Percentiles rank a stretch among this genome's conserved stretches.
phyloP scores from a whole-genome alignment of 2,329 filamentous ascomycete species.

The Leptodontidium sp. region DNA sequence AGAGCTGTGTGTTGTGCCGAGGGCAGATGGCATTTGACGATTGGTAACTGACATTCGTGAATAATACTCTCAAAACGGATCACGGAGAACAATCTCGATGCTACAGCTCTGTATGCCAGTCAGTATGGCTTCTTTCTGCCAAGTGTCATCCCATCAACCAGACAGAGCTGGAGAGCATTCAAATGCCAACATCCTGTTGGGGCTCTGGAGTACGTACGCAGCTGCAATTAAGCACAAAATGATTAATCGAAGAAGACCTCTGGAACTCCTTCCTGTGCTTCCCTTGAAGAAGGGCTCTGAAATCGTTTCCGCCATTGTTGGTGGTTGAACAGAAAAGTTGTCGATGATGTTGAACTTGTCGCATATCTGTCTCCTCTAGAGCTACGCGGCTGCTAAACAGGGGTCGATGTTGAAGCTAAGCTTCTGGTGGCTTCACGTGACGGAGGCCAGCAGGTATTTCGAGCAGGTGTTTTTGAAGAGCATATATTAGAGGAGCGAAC shows the following conservation, averaged over 20 bases:
- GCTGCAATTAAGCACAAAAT: conserved; percentile 92
- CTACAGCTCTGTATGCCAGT: conserved; percentile 10
- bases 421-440: conserved; percentile 18
- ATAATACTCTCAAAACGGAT: conserved; percentile 98
- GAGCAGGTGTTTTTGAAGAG: too few relatives aligned
- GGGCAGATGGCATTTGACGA: conserved; percentile 33
- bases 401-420: conserved; percentile 10
- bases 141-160: not conserved
- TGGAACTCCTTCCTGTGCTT: conserved; percentile 80
- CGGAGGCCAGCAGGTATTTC: too few relatives aligned
- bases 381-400: conserved; percentile 6
- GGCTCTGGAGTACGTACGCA: conserved; percentile 53
- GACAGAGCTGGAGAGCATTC: conserved; percentile 61
- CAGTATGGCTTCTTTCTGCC: not conserved
- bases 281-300: conserved; percentile 70
- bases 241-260: conserved; percentile 84
- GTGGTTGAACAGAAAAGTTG: conserved; percentile 43
- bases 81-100: conserved; percentile 20
- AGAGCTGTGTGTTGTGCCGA: conserved; percentile 39
- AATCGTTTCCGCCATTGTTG: conserved; percentile 51
- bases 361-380: conserved; percentile 40
- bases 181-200: conserved; percentile 62
- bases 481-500: too few relatives aligned
- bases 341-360: conserved; percentile 36
- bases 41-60: conserved; percentile 85